phyloP scores from a whole-genome alignment of 106 monocot genomes.

The Apostasia ramifera region DNA sequence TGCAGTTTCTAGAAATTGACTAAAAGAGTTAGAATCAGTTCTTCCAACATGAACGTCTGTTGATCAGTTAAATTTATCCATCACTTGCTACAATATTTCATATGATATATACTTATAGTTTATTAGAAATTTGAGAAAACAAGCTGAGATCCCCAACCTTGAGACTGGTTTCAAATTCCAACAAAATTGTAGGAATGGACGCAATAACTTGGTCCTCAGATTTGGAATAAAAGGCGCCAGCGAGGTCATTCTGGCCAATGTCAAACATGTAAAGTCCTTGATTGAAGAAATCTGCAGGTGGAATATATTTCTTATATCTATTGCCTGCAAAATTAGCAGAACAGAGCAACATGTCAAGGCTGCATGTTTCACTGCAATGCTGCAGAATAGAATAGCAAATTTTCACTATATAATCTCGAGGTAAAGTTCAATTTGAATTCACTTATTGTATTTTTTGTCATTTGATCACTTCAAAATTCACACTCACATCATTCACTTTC shows the following conservation, averaged over 20 bases:
- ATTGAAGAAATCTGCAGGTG: conserved; percentile 51
- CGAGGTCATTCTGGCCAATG: conserved; percentile 94
- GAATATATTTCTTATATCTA: conserved; percentile 61
- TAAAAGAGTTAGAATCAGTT: background rate
- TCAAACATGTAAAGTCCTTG: conserved; percentile 85
- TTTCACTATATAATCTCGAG: no score
- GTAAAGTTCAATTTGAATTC: no score
- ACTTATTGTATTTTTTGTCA: no score
- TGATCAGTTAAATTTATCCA: background rate
- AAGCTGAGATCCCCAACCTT: conserved; percentile 31
- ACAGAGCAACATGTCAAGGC: background rate
- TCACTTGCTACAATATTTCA: no score
- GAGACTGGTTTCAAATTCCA: conserved; percentile 75
- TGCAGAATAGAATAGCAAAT: no score
- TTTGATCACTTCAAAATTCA: no score
- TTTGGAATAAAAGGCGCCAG: conserved; percentile 73
- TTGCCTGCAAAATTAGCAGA: conserved; percentile 34
- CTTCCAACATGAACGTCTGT: background rate
- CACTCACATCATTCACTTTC: no score
- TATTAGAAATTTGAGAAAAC: no score
- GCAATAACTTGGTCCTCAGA: conserved; percentile 83
- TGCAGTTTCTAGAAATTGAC: conserved; percentile 53
- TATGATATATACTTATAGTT: no score
- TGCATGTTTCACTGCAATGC: no score
- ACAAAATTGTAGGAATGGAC: conserved; percentile 67